Evolutionary conservation across 768 basidiomycete genomes (phyloP), one percentile per base, ranked within the genome.

Genomic region (Trametes meyenii): DNA sequence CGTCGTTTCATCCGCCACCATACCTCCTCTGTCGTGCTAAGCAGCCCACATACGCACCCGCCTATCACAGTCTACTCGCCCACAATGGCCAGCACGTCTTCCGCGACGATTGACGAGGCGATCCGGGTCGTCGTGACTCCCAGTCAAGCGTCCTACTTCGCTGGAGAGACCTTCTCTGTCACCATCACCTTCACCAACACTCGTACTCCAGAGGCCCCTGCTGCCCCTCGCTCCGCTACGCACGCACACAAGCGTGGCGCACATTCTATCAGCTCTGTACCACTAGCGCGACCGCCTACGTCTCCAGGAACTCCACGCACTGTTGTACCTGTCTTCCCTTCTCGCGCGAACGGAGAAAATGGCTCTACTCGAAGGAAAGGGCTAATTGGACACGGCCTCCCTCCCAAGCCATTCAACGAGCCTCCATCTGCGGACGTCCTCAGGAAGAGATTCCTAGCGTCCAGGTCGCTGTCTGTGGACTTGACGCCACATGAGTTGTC

Each of bases 121-220:
- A 80, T 92, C 5, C 85, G 88, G 39, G 85, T 92, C 40, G 81
- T 85, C 26, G 87, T 91, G 21, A 83, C 83, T 0, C 96, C 96
- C 1, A 81, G 90, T 0, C 90, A 94, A 63, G 89, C 92, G 0
- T 92, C 94, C 0, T 98, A 90, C 76, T 98, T 96, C 72, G 93
- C 96, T 0, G 96, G 96, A 58, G 96, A 98, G 74, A 78, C 83
- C 0, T 93, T 96, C 74, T 79, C 86, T 2, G 92, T 92, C 13
- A 89, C 86, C 3, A 86, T 98, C 66, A 89, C 90, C 0, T 94
- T 97, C 74, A 88, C 90, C 51, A 97, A 96, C 72, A 88, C 86
- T 4, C 85, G 85, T 26, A 79, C 86, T 0, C 80, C 85, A 5
- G 71, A 79, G 48, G 67, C 76, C 74, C 13, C 77, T 75, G 19